Conservation (phyloP, 2,329 filamentous ascomycete species). For the Venturia asperata region DNA sequence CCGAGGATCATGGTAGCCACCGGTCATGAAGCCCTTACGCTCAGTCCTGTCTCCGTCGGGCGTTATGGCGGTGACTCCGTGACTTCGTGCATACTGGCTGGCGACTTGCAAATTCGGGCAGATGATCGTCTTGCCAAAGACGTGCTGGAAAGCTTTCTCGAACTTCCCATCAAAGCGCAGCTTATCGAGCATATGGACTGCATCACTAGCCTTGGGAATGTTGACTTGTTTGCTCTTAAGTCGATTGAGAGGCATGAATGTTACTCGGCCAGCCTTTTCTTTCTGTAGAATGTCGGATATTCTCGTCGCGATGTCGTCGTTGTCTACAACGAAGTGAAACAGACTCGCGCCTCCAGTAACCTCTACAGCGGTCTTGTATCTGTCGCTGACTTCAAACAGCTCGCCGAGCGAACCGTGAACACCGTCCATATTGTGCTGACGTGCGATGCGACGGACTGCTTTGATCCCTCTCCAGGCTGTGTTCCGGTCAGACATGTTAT, state of each 20-base stretch:
- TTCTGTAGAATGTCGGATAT: conserved; percentile 74
- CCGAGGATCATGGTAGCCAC: conserved; percentile 83
- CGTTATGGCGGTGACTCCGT: conserved; percentile 87
- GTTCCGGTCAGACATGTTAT: conserved; percentile 80
- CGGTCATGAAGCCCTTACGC: conserved; percentile 90
- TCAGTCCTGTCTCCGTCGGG: conserved; percentile 91
- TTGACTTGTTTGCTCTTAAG: conserved; percentile 64
- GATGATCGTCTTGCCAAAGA: conserved; percentile 92
- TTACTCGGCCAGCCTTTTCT: conserved; percentile 76
- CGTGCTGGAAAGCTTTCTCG: conserved; percentile 83
- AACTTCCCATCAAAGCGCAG: conserved; percentile 69
- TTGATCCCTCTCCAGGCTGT: conserved; percentile 73
- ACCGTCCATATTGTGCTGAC: conserved; percentile 70
- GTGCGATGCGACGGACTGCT: conserved; percentile 76
- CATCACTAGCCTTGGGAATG: conserved; percentile 78
- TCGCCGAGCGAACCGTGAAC: conserved; percentile 92
- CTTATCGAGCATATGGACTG: conserved; percentile 78
- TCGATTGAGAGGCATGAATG: conserved; percentile 88
- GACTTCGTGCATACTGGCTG: conserved; percentile 83
- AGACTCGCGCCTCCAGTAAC: conserved; percentile 86
- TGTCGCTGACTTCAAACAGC: conserved; percentile 77
- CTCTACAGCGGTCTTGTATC: conserved; percentile 82
- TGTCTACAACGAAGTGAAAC: conserved; percentile 95
- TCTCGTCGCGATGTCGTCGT: conserved; percentile 74
- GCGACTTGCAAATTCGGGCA: conserved; percentile 85